Conservation (phyloP, 1,284 basidiomycete genomes). For the Hymenochaete sp. region DNA sequence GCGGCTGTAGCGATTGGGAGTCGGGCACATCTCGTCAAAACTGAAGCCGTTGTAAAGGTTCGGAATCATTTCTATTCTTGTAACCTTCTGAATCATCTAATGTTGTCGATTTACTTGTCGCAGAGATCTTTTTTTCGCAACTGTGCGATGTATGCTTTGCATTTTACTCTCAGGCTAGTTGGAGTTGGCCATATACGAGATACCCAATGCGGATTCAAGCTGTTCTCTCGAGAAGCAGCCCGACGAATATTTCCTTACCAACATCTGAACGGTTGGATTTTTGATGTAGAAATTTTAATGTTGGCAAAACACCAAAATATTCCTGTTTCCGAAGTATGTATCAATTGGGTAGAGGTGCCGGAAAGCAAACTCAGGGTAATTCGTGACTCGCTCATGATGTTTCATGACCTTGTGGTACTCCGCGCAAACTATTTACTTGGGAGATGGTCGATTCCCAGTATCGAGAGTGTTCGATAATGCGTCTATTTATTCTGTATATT, state of each 20-base stretch:
- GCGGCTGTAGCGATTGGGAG: conserved; percentile 76
- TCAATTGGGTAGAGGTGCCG: conserved; percentile 86
- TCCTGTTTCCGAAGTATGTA: conserved; percentile 77
- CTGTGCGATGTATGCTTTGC: conserved; percentile 86
- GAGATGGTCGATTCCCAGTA: conserved; percentile 12
- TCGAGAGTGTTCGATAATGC: conserved; percentile 7
- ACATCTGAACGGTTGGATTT: conserved; percentile 86
- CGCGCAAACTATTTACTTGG: conserved; percentile 48
- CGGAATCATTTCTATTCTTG: no score
- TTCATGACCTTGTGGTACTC: conserved; percentile 77
- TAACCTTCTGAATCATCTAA: conserved; percentile 1
- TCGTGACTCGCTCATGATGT: conserved; percentile 80
- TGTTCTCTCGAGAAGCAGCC: conserved; percentile 77
- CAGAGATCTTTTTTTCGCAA: conserved; percentile 84
- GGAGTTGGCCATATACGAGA: conserved; percentile 85
- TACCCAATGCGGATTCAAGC: conserved; percentile 96
- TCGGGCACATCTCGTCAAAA: conserved; percentile 84
- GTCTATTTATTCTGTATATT: not conserved
- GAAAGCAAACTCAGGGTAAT: conserved; percentile 88
- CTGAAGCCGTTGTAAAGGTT: conserved; percentile 91
- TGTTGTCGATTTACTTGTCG: not conserved
- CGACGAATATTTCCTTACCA: conserved; percentile 75
- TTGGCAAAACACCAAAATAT: conserved; percentile 69
- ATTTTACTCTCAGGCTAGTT: conserved; percentile 73
- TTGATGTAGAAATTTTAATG: conserved; percentile 92